Evolutionary conservation across 2,329 filamentous ascomycete species (phyloP), one percentile per base, ranked within the genome.

Genomic region (Neophaeococcomyces aloes): DNA sequence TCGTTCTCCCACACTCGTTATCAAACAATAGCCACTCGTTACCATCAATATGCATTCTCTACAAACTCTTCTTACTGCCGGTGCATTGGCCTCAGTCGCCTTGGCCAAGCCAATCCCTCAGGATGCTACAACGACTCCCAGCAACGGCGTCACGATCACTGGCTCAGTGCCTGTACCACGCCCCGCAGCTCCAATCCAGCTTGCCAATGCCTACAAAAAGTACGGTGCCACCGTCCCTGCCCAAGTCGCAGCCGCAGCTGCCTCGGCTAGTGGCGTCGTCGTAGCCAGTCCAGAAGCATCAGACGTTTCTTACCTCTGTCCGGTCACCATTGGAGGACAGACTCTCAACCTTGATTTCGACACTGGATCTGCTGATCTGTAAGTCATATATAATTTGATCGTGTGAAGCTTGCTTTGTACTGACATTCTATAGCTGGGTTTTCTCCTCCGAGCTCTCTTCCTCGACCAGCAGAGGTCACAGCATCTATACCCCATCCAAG

Each of bases 281-380:
- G 46, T 61, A 18, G 64, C 67, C 14, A 67, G 62, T 14, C 71
- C 73, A 0, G 60, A 69, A 47, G 53, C 61, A n/a, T 61, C 67
- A 37, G 78, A 81, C 50, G 63, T 65, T 3, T 70, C 79, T 56
- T 81, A 79, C 45, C 63, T 79, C 23, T 70, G 74, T 44, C 75
- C 79, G 0, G 75, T 86, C 36, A 69, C 66, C 2, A 66, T 86
- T 49, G 83, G 82, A 34, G 64, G 72, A 57, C 76, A 80, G 53
- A 73, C 65, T 2, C 58, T 85, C 49, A 72, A 77, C 47, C 59
- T 87, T 48, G 80, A 85, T 57, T 73, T 87, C 48, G 83, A 87
- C 52, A 87, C 83, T 11, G 80, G 70, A 49, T 81, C 69, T 50
- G 70, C 78, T 32, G 79, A 83, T 62, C 72, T 83, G 80, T 78